Conservation (phyloP, 371 early-diverging fungal species). For the Haplosporangium sp. region DNA sequence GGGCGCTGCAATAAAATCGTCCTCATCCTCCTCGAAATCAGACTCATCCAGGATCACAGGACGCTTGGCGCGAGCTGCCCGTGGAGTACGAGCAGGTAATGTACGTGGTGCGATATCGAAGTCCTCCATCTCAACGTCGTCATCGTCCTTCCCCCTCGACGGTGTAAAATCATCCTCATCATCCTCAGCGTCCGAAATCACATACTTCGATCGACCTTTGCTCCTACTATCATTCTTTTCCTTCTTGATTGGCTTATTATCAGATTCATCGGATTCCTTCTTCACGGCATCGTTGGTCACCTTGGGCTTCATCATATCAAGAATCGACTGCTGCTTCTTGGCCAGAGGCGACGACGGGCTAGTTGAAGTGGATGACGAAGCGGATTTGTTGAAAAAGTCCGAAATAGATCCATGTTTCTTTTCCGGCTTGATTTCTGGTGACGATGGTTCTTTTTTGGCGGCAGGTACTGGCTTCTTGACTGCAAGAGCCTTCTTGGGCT, state of each 20-base stretch:
- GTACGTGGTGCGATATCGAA: slow-evolving; percentile 23
- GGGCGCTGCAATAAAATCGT: slow-evolving; percentile 29
- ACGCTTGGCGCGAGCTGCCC: slow-evolving; percentile 42
- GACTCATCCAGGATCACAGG: slow-evolving; percentile 41
- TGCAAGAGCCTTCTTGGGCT: slow-evolving; percentile 23
- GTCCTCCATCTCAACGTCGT: slow-evolving; percentile 28
- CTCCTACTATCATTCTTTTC: slow-evolving; percentile 6
- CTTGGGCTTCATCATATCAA: slow-evolving; percentile 55
- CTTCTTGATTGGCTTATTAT: slow-evolving; percentile 2
- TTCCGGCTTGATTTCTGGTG: slow-evolving; percentile 19
- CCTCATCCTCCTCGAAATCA: slow-evolving; percentile 38
- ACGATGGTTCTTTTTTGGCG: slow-evolving; percentile 17
- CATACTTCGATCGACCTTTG: slow-evolving; percentile 20
- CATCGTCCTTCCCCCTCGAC: slow-evolving; percentile 14
- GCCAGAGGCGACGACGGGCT: slow-evolving; percentile 11
- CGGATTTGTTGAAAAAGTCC: slow-evolving; percentile 21
- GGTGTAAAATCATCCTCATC: slow-evolving; percentile 13
- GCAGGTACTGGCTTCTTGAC: slow-evolving; percentile 18
- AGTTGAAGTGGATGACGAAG: slow-evolving; percentile 10
- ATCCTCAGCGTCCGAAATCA: slow-evolving; percentile 31
- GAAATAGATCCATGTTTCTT: slow-evolving; percentile 24
- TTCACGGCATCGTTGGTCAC: slow-evolving; percentile 1
- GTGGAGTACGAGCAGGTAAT: slow-evolving; percentile 27
- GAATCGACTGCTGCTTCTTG: slow-evolving; percentile 44
- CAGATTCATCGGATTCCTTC: slow-evolving; percentile 9